These are phyloP conservation scores for Tillandsia fasciculata DNA, from an alignment of 176 grass and related monocot genomes.

Conservation along the genomic window DNA sequence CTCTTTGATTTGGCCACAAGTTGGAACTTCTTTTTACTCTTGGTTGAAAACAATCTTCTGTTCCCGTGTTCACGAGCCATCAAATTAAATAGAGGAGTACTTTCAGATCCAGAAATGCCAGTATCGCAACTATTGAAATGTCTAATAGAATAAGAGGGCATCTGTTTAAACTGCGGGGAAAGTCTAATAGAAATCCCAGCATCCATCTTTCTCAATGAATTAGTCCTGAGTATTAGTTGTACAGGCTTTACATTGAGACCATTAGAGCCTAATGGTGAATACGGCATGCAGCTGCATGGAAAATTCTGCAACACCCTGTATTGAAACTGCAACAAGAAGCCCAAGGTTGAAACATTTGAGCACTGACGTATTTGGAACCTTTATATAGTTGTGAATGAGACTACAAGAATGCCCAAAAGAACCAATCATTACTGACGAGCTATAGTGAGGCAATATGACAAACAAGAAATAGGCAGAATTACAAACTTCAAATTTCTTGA, in stretches of 20 bases:
- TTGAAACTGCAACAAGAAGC: slow-evolving; percentile 49
- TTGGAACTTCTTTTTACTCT: slow-evolving; percentile 21
- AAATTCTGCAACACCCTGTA: slow-evolving; percentile 33
- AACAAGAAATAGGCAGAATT: background rate
- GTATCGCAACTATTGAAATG: slow-evolving; percentile 18
- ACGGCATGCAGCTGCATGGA: slow-evolving; percentile 23
- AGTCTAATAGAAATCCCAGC: slow-evolving; percentile 19
- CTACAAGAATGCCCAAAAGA: background rate
- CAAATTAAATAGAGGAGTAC: slow-evolving; percentile 14
- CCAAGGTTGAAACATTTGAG: background rate
- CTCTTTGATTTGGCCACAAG: slow-evolving; percentile 20
- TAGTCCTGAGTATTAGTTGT: slow-evolving; percentile 23
- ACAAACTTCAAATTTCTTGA: background rate
- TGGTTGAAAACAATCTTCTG: slow-evolving; percentile 30
- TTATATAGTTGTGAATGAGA: slow-evolving; percentile 1
- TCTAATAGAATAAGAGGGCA: slow-evolving; percentile 39
- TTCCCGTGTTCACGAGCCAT: slow-evolving; percentile 19
- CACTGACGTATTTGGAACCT: background rate
- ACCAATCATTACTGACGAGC: background rate
- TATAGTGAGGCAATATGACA: background rate
- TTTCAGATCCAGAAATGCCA: slow-evolving; percentile 6
- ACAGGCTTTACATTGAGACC: slow-evolving; percentile 27
- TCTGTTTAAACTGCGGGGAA: slow-evolving; percentile 30
- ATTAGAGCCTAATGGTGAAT: slow-evolving; percentile 18
- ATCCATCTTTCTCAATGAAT: slow-evolving; percentile 24